Evolutionary conservation across 495 filamentous ascomycete species (phyloP).

Genomic region (Aspergillus cristatus): DNA sequence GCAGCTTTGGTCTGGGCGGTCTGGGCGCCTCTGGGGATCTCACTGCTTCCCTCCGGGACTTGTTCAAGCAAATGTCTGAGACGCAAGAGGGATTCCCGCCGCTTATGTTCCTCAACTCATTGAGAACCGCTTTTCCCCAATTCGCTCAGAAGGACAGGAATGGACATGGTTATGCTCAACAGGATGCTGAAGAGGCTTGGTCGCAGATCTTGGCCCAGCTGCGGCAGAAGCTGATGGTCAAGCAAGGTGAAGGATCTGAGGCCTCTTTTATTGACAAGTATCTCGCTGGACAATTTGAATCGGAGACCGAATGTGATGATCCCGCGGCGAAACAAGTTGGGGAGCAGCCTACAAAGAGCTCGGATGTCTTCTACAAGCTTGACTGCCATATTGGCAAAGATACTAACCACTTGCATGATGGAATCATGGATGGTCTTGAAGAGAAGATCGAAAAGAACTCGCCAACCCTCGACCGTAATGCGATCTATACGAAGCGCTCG

Average conservation of each 20-base stretch:
- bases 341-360: constrained; percentile 55
- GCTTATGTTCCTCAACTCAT: constrained; percentile 71
- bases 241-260: constrained; percentile 41
- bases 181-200: constrained; percentile 98
- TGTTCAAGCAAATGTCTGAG: constrained; percentile 89
- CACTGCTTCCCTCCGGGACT: constrained; percentile 67
- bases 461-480: constrained; percentile 63
- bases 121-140: constrained; percentile 80
- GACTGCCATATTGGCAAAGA: constrained; percentile 84
- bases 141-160: constrained; percentile 80
- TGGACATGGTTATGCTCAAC: constrained; percentile 80
- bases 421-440: constrained; percentile 67
- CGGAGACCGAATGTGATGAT: constrained; percentile 75
- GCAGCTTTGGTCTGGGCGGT: constrained; percentile 51
- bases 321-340: constrained; percentile 62
- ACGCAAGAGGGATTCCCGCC: constrained; percentile 86
- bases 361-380: constrained; percentile 81
- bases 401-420: constrained; percentile 84
- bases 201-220: constrained; percentile 90
- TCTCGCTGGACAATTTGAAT: constrained; percentile 70
- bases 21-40: constrained; percentile 59
- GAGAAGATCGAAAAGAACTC: constrained; percentile 91
- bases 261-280: constrained; percentile 83
- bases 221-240: constrained; percentile 65
- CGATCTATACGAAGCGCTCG: constrained; percentile 80